These are phyloP conservation scores for Pseudisothecium myosuroides DNA, from an alignment of 225 moss, liverwort and hornwort species.

Conservation along the genomic window DNA sequence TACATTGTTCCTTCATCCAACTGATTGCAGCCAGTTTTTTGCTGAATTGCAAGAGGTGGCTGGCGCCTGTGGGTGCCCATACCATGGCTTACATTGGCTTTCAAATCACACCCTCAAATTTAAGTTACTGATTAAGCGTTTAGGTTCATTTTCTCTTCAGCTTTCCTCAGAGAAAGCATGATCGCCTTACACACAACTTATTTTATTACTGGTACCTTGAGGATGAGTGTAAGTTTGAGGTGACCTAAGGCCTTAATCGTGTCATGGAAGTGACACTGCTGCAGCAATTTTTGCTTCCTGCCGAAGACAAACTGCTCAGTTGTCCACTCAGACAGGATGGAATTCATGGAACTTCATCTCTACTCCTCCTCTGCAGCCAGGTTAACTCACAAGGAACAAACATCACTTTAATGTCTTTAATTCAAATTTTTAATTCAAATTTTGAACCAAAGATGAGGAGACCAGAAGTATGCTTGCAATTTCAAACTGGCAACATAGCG, in stretches of 20 bases:
- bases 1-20: background rate
- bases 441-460: background rate
- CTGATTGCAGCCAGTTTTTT: background rate
- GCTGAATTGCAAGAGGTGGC: background rate
- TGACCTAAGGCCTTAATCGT: background rate
- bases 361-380: background rate
- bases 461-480: background rate
- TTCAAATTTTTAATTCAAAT: too few species aligned
- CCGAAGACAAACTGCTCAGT: background rate
- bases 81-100: background rate
- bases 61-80: background rate
- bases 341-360: background rate
- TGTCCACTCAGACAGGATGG: background rate
- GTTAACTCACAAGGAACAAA: background rate
- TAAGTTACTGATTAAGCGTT: background rate
- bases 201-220: background rate
- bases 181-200: background rate
- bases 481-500: background rate
- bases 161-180: background rate
- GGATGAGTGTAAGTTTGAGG: background rate
- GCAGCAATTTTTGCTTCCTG: background rate
- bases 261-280: background rate
- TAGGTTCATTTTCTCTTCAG: background rate
- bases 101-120: background rate
- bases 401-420: background rate